Percentiles rank a stretch among this genome's conserved stretches.
phyloP scores from a whole-genome alignment of 2,329 filamentous ascomycete genomes.

The Ophiostoma himal-ulmi region DNA sequence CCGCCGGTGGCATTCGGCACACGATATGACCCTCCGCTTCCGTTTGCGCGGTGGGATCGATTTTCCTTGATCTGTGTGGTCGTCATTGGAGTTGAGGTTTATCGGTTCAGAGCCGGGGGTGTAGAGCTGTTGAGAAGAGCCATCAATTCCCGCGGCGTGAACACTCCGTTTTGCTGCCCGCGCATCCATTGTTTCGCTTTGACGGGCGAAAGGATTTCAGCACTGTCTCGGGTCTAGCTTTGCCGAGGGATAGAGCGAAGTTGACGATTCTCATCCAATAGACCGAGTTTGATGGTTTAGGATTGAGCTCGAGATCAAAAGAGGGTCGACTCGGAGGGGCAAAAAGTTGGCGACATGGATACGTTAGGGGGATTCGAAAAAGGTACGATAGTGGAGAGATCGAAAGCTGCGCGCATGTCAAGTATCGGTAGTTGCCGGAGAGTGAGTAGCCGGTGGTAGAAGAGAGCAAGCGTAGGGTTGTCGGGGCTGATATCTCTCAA shows the following conservation, averaged over 20 bases:
- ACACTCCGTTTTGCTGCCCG: constrained; percentile 22
- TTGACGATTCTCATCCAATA: not conserved
- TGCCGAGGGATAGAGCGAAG: not conserved
- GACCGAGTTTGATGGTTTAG: not conserved
- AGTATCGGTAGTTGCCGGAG: not conserved
- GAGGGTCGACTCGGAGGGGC: not conserved
- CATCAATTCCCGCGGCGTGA: constrained; percentile 13
- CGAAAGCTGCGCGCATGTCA: not conserved
- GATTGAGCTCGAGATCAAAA: not conserved
- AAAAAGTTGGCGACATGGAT: not conserved
- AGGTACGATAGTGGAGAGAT: not conserved
- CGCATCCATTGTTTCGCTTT: constrained; percentile 17
- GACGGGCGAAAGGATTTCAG: not conserved
- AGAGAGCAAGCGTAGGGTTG: not conserved
- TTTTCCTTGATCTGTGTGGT: not conserved
- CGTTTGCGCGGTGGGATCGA: constrained; percentile 42
- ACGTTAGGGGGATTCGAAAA: not conserved
- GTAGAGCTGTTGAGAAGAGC: not conserved
- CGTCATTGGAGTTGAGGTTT: not conserved
- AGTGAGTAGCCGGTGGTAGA: not conserved
- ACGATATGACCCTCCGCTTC: constrained; percentile 56
- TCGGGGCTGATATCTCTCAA: not conserved
- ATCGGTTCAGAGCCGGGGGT: not conserved
- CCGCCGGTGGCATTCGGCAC: constrained; percentile 58
- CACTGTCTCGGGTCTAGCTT: not conserved